These are phyloP conservation scores for Arthroderma sp. DNA, from an alignment of 2,329 filamentous ascomycete species.

Conservation along the genomic window DNA sequence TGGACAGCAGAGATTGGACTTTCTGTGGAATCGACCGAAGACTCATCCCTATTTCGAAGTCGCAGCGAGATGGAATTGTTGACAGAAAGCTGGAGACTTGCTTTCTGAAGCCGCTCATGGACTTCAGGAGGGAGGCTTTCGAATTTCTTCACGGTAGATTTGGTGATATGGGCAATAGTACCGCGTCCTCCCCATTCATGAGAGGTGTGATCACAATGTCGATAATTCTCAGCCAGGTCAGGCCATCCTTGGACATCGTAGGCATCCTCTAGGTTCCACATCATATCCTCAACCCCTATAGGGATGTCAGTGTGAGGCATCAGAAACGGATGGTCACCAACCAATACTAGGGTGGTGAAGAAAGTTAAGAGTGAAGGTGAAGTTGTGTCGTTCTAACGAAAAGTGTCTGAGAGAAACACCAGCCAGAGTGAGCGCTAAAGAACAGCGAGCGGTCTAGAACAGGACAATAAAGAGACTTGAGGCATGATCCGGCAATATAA, in stretches of 20 bases:
- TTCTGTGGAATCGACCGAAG: not conserved
- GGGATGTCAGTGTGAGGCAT: not conserved
- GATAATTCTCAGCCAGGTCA: not conserved
- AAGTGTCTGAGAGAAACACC: too few relatives aligned
- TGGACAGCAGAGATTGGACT: slow-evolving; percentile 3
- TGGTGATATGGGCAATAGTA: slow-evolving; percentile 5
- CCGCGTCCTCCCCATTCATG: slow-evolving; percentile 4
- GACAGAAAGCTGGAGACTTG: slow-evolving; percentile 7
- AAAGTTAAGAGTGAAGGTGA: too few relatives aligned
- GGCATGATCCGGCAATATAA: too few relatives aligned
- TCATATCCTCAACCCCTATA: not conserved
- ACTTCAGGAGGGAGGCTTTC: slow-evolving; percentile 7
- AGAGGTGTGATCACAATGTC: not conserved
- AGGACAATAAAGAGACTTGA: too few relatives aligned
- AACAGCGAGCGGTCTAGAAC: too few relatives aligned
- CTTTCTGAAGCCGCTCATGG: slow-evolving; percentile 8
- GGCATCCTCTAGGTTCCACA: not conserved
- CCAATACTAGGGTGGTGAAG: too few relatives aligned
- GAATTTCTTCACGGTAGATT: slow-evolving; percentile 4
- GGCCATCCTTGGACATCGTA: not conserved
- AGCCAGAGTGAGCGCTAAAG: too few relatives aligned
- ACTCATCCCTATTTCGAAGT: too few relatives aligned
- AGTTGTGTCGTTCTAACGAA: too few relatives aligned
- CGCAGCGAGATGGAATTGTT: slow-evolving; percentile 1
- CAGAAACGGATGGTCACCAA: not conserved